Conservation (phyloP, 2,329 filamentous ascomycete species). For the Alternaria triticina region DNA sequence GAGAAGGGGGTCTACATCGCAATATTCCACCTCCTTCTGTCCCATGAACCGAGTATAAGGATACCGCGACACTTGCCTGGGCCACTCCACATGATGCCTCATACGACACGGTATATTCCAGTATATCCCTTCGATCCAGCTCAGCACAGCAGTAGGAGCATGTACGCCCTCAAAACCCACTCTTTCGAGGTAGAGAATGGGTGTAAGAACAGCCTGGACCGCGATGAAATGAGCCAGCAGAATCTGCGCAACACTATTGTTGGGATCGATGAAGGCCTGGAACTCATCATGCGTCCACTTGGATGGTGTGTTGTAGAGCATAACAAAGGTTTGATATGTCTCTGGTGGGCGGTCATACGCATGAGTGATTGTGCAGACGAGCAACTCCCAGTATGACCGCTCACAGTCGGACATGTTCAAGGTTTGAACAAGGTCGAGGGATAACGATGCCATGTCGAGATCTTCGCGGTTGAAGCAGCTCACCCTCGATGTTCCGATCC, state of each 20-base stretch:
- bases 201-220: constrained; percentile 53
- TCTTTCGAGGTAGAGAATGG: constrained; percentile 46
- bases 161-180: constrained; percentile 43
- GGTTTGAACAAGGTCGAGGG: constrained; percentile 31
- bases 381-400: constrained; percentile 31
- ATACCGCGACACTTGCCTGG: constrained; percentile 37
- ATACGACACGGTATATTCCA: constrained; percentile 30
- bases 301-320: constrained; percentile 51
- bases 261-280: constrained; percentile 51
- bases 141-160: constrained; percentile 38
- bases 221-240: constrained; percentile 57
- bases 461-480: constrained; percentile 31
- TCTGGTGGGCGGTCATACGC: constrained; percentile 40
- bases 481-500: constrained; percentile 25
- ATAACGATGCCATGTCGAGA: constrained; percentile 40
- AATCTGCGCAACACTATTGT: constrained; percentile 52
- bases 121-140: constrained; percentile 46
- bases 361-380: constrained; percentile 33
- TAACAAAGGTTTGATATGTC: constrained; percentile 52
- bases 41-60: constrained; percentile 37
- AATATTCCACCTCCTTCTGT: constrained; percentile 21
- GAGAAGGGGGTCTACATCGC: constrained; percentile 8
- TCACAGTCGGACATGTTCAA: constrained; percentile 41
- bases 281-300: constrained; percentile 51
- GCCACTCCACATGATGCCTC: constrained; percentile 39